Evolutionary conservation across 768 basidiomycete genomes (phyloP).

Genomic region (Psilocybe cyanescens): DNA sequence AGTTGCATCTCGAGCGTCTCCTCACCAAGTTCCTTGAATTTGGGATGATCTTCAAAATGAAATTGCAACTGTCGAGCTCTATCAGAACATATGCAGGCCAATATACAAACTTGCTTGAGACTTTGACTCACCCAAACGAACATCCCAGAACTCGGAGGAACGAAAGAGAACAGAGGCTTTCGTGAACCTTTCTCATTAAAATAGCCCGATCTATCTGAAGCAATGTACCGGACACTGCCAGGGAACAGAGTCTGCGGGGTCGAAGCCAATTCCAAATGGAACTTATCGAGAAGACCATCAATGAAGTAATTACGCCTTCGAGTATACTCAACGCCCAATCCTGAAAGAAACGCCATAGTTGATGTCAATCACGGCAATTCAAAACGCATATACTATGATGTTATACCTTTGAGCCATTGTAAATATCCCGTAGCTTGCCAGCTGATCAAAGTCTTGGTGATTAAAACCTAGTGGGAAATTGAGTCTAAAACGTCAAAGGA

Average conservation of each 20-base stretch:
- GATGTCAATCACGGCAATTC: not conserved
- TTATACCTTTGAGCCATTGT: constrained; percentile 73
- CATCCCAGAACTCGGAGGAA: constrained; percentile 85
- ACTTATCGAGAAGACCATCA: constrained; percentile 65
- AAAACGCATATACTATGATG: not conserved
- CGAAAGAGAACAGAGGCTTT: constrained; percentile 57
- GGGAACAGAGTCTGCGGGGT: constrained; percentile 31
- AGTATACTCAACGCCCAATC: constrained; percentile 57
- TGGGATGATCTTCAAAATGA: constrained; percentile 61
- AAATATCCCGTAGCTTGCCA: constrained; percentile 78
- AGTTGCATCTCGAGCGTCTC: constrained; percentile 59
- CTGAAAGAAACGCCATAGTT: constrained; percentile 28
- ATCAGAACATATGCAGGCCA: not conserved
- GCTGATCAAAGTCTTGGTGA: constrained; percentile 60
- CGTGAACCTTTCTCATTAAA: constrained; percentile 17
- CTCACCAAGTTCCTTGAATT: constrained; percentile 37
- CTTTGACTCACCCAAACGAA: constrained; percentile 67
- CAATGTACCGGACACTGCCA: constrained; percentile 49
- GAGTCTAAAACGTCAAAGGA: not conserved
- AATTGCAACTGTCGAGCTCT: constrained; percentile 51
- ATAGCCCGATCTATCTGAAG: constrained; percentile 36
- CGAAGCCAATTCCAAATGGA: constrained; percentile 52
- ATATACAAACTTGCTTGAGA: not conserved
- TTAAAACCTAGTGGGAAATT: constrained; percentile 37
- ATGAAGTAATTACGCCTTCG: constrained; percentile 64